Evolutionary conservation across 495 filamentous ascomycete genomes (phyloP).

Genomic region (Hypomontagnella monticulosa): DNA sequence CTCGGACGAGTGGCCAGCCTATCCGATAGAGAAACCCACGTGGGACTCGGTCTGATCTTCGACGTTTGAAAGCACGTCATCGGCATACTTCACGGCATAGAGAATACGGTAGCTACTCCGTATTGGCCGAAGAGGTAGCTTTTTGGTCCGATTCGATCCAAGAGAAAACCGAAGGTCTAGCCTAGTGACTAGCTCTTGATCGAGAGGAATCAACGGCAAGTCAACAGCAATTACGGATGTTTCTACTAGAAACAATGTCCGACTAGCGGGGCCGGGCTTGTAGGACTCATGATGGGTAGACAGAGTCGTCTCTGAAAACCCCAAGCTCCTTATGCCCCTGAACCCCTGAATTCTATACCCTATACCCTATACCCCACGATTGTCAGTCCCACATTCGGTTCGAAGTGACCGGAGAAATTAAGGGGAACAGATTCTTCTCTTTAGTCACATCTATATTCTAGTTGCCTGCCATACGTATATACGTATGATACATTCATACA

Average conservation of each 20-base stretch:
- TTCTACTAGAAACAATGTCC: no score
- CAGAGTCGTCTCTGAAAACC: not conserved
- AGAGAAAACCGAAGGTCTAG: not conserved
- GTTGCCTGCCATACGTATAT: no score
- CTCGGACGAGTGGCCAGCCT: constrained; percentile 10
- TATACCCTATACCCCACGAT: not conserved
- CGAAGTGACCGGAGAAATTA: not conserved
- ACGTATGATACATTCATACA: no score
- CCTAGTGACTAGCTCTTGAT: not conserved
- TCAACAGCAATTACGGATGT: not conserved
- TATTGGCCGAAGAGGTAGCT: not conserved
- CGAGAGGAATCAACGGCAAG: not conserved
- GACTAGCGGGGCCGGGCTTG: not conserved
- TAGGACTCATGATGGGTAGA: constrained; percentile 1
- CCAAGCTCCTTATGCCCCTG: constrained; percentile 6
- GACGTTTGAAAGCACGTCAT: constrained; percentile 28
- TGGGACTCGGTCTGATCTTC: constrained; percentile 17
- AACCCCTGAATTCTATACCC: no score
- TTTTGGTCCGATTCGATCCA: not conserved
- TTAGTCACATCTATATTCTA: not conserved
- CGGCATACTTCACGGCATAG: constrained; percentile 3
- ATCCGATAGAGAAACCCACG: constrained; percentile 27
- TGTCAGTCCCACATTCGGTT: constrained; percentile 8
- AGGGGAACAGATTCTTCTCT: not conserved
- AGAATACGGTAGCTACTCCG: not conserved